Evolutionary conservation across 1,284 basidiomycete species (phyloP).

Genomic region (Sporisorium graminicola): DNA sequence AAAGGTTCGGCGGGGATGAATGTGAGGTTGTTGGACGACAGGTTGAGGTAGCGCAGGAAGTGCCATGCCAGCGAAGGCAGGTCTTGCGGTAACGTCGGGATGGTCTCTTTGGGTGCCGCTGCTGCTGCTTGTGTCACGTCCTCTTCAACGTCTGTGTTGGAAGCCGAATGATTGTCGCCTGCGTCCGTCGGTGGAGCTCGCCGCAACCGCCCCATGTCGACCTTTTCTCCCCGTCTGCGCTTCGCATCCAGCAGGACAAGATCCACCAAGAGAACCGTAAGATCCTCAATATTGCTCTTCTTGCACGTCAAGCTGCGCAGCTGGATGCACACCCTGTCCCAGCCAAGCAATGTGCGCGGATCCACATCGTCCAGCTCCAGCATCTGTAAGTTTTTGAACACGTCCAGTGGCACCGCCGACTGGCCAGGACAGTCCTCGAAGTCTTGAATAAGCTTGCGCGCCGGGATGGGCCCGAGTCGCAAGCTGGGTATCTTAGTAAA

Average conservation of each 20-base stretch:
- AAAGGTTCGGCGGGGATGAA: constrained; percentile 77
- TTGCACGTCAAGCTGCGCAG: constrained; percentile 80
- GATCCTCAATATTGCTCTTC: constrained; percentile 83
- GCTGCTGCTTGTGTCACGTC: background rate
- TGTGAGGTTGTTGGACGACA: constrained; percentile 84
- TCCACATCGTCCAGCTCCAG: constrained; percentile 84
- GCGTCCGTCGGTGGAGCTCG: constrained; percentile 2
- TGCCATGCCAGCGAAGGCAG: constrained; percentile 82
- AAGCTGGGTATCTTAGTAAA: constrained; percentile 88
- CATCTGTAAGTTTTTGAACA: constrained; percentile 83
- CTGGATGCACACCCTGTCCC: constrained; percentile 82
- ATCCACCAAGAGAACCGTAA: constrained; percentile 82
- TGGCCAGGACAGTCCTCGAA: constrained; percentile 79
- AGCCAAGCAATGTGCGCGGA: constrained; percentile 84
- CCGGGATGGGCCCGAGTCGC: constrained; percentile 71
- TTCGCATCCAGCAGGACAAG: constrained; percentile 79
- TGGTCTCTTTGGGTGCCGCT: constrained; percentile 69
- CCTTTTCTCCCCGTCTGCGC: constrained; percentile 39
- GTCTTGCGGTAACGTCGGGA: constrained; percentile 72
- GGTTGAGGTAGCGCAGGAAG: constrained; percentile 80
- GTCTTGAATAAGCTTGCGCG: constrained; percentile 77
- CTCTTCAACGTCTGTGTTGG: constrained; percentile 14
- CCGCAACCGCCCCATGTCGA: constrained; percentile 14
- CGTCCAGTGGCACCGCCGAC: constrained; percentile 82
- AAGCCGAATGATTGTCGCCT: constrained; percentile 8